Conservation (phyloP, 2,329 filamentous ascomycete genomes). For the Coleophoma crateriformis region DNA sequence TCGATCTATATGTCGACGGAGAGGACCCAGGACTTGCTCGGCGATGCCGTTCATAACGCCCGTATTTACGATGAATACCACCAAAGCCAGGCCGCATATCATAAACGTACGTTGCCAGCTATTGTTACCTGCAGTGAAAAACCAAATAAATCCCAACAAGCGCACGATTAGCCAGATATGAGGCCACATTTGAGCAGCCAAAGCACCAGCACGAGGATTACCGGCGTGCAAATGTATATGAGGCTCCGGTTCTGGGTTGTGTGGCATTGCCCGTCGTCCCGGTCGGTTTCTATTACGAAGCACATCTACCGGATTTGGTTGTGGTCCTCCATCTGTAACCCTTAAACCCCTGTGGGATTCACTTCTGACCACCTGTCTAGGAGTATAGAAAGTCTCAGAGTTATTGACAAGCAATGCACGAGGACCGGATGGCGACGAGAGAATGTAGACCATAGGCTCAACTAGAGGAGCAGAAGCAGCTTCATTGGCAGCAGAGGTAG, state of each 20-base stretch:
- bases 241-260: constrained; percentile 6
- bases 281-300: constrained; percentile 11
- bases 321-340: constrained; percentile 4
- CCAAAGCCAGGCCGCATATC: constrained; percentile 46
- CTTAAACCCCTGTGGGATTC: constrained; percentile 11
- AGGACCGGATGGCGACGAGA: constrained; percentile 55
- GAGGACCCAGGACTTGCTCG: constrained; percentile 49
- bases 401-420: constrained; percentile 51
- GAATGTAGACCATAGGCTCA: constrained; percentile 50
- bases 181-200: constrained; percentile 40
- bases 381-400: constrained; percentile 46
- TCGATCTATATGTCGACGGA: constrained; percentile 54
- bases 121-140: constrained; percentile 52
- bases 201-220: constrained; percentile 21
- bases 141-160: constrained; percentile 56
- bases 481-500: constrained; percentile 11
- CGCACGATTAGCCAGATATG: constrained; percentile 57
- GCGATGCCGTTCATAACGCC: constrained; percentile 51
- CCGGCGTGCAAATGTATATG: constrained; percentile 13
- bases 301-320: constrained; percentile 17
- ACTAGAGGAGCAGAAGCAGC: constrained; percentile 12
- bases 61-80: constrained; percentile 54
- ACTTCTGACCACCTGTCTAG: constrained; percentile 20
- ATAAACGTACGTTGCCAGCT: constrained; percentile 56
- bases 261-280: constrained; percentile 10